These are phyloP conservation scores for Citrullus colocynthis DNA, from an alignment of 306 rosid genomes.

Conservation along the genomic window DNA sequence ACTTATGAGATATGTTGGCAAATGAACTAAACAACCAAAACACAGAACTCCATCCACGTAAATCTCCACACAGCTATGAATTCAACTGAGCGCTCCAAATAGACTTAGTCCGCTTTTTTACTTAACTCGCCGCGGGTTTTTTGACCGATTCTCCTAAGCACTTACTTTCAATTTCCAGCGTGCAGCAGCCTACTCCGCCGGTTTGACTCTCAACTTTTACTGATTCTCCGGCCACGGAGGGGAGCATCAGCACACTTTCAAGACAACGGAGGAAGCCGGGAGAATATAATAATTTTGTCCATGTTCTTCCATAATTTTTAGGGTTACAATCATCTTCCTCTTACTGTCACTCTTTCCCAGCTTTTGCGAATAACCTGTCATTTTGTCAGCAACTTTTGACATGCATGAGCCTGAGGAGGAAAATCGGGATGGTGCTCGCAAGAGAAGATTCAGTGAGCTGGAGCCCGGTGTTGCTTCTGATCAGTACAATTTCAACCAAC, in stretches of 20 bases:
- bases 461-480: constrained; percentile 1
- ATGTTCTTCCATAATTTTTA: neutral
- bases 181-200: neutral
- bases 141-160: too few species aligned
- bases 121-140: too few species aligned
- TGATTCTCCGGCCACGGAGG: neutral
- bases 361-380: neutral
- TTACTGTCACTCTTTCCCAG: neutral
- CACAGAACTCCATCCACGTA: too few species aligned
- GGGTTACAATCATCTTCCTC: neutral
- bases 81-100: too few species aligned
- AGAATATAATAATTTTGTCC: neutral
- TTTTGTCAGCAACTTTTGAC: neutral
- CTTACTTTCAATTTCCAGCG: neutral
- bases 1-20: too few species aligned
- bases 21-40: too few species aligned
- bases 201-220: neutral
- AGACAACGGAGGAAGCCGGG: neutral
- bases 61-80: too few species aligned
- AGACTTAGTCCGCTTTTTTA: too few species aligned
- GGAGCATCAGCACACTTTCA: neutral
- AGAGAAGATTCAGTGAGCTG: constrained; percentile 11
- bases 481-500: constrained; percentile 2
- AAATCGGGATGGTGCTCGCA: constrained; percentile 5
- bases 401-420: constrained; percentile 15